These are phyloP conservation scores for Fusarium hostae DNA, from an alignment of 2,329 filamentous ascomycete species.

Conservation along the genomic window DNA sequence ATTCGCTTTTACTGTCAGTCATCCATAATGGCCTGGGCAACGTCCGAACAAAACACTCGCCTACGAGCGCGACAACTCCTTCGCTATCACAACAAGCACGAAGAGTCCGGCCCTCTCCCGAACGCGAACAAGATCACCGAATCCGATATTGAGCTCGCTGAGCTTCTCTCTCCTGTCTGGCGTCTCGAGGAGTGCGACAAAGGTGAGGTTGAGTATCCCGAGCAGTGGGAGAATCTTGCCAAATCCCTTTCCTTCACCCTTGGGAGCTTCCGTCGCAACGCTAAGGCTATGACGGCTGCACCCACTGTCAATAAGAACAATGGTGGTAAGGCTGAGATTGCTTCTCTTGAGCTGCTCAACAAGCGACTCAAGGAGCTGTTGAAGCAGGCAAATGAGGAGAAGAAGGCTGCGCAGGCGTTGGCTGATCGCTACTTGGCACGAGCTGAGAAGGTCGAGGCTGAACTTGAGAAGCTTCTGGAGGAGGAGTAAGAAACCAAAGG, in stretches of 20 bases:
- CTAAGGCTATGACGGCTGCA: neutral
- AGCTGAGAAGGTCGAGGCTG: neutral
- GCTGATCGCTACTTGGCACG: neutral
- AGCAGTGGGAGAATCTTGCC: neutral
- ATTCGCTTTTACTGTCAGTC: no score
- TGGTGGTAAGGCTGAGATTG: neutral
- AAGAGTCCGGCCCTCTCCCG: neutral
- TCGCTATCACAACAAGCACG: neutral
- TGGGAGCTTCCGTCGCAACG: neutral
- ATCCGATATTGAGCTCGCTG: neutral
- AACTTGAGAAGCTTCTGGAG: neutral
- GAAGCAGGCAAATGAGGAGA: no score
- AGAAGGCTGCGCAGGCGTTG: neutral
- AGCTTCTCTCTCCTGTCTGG: neutral
- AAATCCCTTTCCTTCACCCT: neutral
- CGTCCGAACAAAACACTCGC: neutral
- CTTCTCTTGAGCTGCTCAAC: neutral
- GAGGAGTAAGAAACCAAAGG: no score
- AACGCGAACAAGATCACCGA: neutral
- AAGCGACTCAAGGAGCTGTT: neutral
- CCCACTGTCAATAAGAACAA: neutral
- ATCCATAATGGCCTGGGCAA: neutral
- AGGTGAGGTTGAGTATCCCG: neutral
- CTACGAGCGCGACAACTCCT: neutral
- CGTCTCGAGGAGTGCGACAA: accelerated